Evolutionary conservation across 164 flowering plant species (phyloP), one percentile per base, ranked within the genome.

Genomic region (Houttuynia cordata): DNA sequence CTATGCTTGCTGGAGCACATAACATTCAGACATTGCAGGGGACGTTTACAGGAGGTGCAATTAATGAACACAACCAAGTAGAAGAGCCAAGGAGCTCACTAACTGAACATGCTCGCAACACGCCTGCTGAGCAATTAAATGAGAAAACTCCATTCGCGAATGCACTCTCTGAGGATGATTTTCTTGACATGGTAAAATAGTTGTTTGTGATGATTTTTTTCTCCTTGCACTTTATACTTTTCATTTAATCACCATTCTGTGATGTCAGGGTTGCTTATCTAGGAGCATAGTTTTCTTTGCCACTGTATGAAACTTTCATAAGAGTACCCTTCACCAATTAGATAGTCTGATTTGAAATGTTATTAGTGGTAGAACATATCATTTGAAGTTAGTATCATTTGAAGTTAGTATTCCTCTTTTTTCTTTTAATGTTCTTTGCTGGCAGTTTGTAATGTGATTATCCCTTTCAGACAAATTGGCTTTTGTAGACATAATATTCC

Each of bases 121-220:
- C 8, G 8, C 49, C 49, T 45, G 13, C 17, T 12, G 49, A 45
- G 1, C 49, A 57, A 4, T 53, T 83, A 62, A 69, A 77, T 40
- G 85, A 79, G 39, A 67, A 67, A 60, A 77, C 79, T 63, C 75
- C 77, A 53, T 67, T 71, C 61, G 67, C 67, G 41, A 79, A 82
- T 76, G 74, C 72, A 20, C 58, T 84, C 15, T 80, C 89, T 30
- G 97, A 87, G 64, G 93, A 91, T 64, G 93, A 84, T 67, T 79
- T 91, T 69, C 91, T 91, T 70, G 83, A 84, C 68, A 91, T 91
- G 95, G 97, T 87, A 84, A 64, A 30, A 30, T 4, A 57, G 1
- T n/a, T 34, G 5, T 1, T 57, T 21, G 9, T 10, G 13, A 30
- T 55, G 13, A 51, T 34, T 63, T 72, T 6, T 63, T 14, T 54